phyloP scores from a whole-genome alignment of 2,329 filamentous ascomycete species.

The Talaromyces rugulosus region DNA sequence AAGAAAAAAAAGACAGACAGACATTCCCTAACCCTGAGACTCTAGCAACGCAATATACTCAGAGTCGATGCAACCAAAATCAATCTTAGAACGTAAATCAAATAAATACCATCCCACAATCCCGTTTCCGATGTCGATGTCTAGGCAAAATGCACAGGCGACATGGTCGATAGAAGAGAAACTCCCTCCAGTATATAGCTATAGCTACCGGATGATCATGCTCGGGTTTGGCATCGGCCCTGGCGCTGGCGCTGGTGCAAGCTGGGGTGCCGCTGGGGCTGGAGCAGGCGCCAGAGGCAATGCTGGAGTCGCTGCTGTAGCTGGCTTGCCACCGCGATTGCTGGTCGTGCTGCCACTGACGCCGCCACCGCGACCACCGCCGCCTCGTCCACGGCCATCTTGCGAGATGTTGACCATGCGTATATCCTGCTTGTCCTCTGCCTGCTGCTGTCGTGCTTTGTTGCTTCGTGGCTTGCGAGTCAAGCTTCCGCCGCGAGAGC shows the following conservation, averaged over 20 bases:
- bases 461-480: constrained; percentile 79
- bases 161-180: neutral
- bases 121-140: neutral
- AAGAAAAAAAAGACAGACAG: neutral
- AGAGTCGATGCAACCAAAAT: neutral
- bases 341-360: neutral
- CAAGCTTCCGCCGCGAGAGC: constrained; percentile 69
- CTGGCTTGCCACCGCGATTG: neutral
- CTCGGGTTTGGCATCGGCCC: neutral
- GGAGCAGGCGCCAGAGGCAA: constrained; percentile 15
- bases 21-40: neutral
- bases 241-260: constrained; percentile 10
- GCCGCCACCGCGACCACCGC: constrained; percentile 11
- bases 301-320: neutral
- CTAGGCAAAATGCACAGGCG: neutral
- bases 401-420: constrained; percentile 18
- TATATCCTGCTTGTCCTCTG: constrained; percentile 76
- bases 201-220: neutral
- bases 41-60: neutral
- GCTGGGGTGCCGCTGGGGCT: neutral
- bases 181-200: neutral
- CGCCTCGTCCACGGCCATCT: constrained; percentile 23
- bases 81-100: neutral
- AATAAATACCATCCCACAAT: neutral
- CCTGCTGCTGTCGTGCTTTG: constrained; percentile 75